phyloP scores from a whole-genome alignment of 768 basidiomycete genomes.

The Russula olivacea region DNA sequence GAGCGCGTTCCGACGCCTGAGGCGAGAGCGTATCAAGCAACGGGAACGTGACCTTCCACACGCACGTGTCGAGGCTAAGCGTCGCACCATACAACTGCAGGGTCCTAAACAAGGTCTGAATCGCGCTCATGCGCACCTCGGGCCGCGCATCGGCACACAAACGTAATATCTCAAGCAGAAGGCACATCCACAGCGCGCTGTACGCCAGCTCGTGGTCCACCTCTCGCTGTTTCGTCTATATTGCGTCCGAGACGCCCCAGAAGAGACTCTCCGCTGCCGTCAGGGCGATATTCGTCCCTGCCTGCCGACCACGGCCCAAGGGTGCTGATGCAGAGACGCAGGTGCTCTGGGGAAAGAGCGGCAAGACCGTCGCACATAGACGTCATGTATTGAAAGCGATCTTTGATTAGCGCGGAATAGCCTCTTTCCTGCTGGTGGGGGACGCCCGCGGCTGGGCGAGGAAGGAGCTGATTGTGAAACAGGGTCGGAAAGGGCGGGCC shows the following conservation, averaged over 20 bases:
- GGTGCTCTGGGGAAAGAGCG: constrained; percentile 69
- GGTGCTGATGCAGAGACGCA: constrained; percentile 84
- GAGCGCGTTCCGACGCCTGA: constrained; percentile 40
- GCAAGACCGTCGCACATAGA: constrained; percentile 93
- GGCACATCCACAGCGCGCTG: too few species aligned
- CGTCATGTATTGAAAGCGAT: too few species aligned
- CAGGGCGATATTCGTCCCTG: constrained; percentile 92
- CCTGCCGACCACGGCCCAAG: constrained; percentile 87
- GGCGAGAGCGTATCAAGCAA: constrained; percentile 64
- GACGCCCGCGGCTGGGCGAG: constrained; percentile 27
- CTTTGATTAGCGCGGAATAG: constrained; percentile 71
- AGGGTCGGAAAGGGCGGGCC: constrained; percentile 39
- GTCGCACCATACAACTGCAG: constrained; percentile 87
- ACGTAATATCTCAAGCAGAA: too few species aligned
- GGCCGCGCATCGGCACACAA: too few species aligned
- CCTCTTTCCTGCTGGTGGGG: constrained; percentile 50
- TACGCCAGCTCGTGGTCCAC: too few species aligned
- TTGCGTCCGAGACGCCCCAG: too few species aligned
- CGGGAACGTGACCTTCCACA: constrained; percentile 90
- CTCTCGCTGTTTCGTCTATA: too few species aligned
- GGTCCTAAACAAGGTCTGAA: too few species aligned
- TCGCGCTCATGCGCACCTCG: too few species aligned
- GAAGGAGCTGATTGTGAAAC: constrained; percentile 37
- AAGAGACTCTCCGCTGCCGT: too few species aligned
- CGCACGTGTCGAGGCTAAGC: constrained; percentile 70